Percentiles rank a stretch among this genome's conserved stretches.
phyloP scores from a whole-genome alignment of 352 stramenopile genomes.

The Phytophthora palmivora region DNA sequence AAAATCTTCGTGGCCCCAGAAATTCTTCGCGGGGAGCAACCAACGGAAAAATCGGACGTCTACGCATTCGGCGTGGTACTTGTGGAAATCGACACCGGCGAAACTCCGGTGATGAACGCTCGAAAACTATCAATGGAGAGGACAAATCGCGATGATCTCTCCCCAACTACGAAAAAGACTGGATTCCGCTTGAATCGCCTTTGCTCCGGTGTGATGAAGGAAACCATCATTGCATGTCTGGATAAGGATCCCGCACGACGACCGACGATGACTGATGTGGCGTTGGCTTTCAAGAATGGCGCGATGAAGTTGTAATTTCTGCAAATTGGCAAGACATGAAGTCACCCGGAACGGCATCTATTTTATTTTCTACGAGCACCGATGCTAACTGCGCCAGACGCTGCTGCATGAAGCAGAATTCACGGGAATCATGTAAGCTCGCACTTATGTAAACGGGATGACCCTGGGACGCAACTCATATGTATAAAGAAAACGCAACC shows the following conservation, averaged over 20 bases:
- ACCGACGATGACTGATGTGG: slow-evolving; percentile 71
- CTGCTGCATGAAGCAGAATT: slow-evolving; percentile 24
- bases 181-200: slow-evolving; percentile 62
- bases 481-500: slow-evolving; percentile 12
- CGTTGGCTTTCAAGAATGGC: slow-evolving; percentile 63
- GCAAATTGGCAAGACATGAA: background rate
- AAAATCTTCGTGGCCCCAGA: slow-evolving; percentile 76
- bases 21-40: slow-evolving; percentile 71
- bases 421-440: slow-evolving; percentile 1
- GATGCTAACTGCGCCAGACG: slow-evolving; percentile 1
- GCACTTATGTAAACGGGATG: slow-evolving; percentile 10
- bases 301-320: slow-evolving; percentile 56
- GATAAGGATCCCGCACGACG: slow-evolving; percentile 56
- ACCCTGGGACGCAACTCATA: background rate
- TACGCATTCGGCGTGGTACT: slow-evolving; percentile 84
- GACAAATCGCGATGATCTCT: slow-evolving; percentile 34
- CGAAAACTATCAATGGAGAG: slow-evolving; percentile 48
- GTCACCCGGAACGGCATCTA: slow-evolving; percentile 1
- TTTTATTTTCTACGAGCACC: slow-evolving; percentile 23
- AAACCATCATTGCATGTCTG: slow-evolving; percentile 68
- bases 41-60: slow-evolving; percentile 74
- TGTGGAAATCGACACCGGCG: slow-evolving; percentile 77
- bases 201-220: slow-evolving; percentile 72
- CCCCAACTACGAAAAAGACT: slow-evolving; percentile 48
- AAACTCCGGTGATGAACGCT: slow-evolving; percentile 72